Percentiles rank a stretch among this genome's conserved stretches.
phyloP scores from a whole-genome alignment of 148 eudicot species.

The Fagopyrum esculentum region DNA sequence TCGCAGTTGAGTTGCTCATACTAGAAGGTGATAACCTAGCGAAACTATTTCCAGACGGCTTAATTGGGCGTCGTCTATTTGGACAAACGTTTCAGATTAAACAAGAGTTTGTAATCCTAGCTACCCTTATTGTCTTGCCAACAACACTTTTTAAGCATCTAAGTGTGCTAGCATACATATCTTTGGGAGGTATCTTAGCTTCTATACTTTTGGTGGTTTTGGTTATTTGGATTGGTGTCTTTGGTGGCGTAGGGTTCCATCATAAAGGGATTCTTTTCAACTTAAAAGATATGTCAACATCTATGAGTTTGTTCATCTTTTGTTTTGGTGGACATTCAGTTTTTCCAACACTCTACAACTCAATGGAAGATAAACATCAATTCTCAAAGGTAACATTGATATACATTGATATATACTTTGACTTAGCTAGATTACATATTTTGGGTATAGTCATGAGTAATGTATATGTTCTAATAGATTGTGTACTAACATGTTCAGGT shows the following conservation, averaged over 20 bases:
- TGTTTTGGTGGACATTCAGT: conserved; percentile 63
- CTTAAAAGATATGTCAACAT: conserved; percentile 38
- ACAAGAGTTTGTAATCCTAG: conserved; percentile 23
- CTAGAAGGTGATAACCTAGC: conserved; percentile 44
- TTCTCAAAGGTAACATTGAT: conserved; percentile 33
- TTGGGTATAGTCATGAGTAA: conserved; percentile 17
- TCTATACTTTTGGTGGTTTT: conserved; percentile 29
- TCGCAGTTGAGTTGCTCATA: conserved; percentile 39
- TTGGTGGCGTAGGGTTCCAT: conserved; percentile 50
- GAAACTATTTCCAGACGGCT: conserved; percentile 24
- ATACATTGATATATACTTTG: too few species aligned
- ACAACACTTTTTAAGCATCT: conserved; percentile 42
- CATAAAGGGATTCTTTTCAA: conserved; percentile 31
- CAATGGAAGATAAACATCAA: conserved; percentile 44
- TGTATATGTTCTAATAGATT: too few species aligned
- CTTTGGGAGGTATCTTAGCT: conserved; percentile 44
- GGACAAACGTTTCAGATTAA: not conserved
- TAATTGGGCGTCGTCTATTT: not conserved
- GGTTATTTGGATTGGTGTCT: conserved; percentile 36
- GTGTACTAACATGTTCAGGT: conserved; percentile 20
- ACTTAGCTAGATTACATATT: not conserved
- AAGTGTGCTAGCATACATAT: conserved; percentile 40
- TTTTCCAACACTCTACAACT: conserved; percentile 46
- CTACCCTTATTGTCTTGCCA: conserved; percentile 38
- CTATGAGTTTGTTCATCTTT: conserved; percentile 44